Base-by-base conservation (phyloP, 768 basidiomycete genomes). In the Gautieria morchelliformis region DNA sequence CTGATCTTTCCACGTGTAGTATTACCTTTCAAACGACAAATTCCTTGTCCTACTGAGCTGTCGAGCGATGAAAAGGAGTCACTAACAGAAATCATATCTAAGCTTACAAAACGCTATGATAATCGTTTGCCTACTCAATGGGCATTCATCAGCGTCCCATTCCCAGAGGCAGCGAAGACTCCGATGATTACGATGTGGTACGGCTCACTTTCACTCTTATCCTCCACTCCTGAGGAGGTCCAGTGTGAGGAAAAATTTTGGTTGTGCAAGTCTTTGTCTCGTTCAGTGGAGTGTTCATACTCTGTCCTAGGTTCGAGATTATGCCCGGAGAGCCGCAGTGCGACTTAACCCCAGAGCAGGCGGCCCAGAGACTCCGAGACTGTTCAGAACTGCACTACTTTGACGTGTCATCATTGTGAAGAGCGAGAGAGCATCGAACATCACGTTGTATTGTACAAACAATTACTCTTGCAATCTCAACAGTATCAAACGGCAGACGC, bases 71-170 rank as follows among this genome's bases (percentile, higher is more conserved):
- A 96, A 70, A 82, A 76, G 61, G 54, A 60, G 0, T 71, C 84
- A 9, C 79, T 90, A 37, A 87, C 92, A 0, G 72, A 81, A 33
- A 77, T 86, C n/a, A 65, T 95, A 19, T 82, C 80, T 39, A 70
- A 70, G 4, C 66, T 88, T 30, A 84, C 85, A 7, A 79, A 76
- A 55, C 80, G 81, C 52, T 90, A 88, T 62, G 89, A 88, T 64
- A 89, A 87, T 87, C 90, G 0, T 96, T 95, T 70, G 86, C 90
- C 0, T 96, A 95, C 68, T 93, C 89, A 7, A 93, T 95, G 90
- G 93, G 93, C 37, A 79, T 95, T 48, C 93, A 95, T 66, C 93
- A 96, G 67, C 79, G 85, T 1, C 87, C 91, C 5, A 65, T 81
- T 2, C 81, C 85, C 9, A 67, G 68, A 17, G 68, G 72, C 10